Evolutionary conservation across 2,329 filamentous ascomycete species (phyloP), one percentile per base, ranked within the genome.

Genomic region (Xylaria sp.): DNA sequence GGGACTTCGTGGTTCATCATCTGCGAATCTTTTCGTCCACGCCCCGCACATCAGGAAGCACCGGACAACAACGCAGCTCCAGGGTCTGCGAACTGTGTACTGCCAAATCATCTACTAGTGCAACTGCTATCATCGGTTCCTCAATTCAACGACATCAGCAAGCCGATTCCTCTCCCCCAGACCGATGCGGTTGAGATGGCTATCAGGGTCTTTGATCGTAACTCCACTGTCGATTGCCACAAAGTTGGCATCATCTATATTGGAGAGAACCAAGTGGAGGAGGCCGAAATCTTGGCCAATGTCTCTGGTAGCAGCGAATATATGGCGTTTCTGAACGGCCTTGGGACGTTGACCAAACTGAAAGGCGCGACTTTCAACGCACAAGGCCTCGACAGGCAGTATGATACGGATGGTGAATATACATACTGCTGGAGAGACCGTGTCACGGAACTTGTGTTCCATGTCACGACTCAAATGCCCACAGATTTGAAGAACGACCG

Each of bases 381-480:
- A 0, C 93, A 97, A 69, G 94, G 94, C 2, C 78, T 99, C 30
- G 92, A 97, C 72, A 85, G 86, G 35, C 81, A 85, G 62, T 83
- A 87, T 66, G 87, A 93, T 68, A 80, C 81, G 1, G 94, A 99
- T 73, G 94, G 94, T 37, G 84, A 92, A 69, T 91, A 89, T 73
- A 91, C 92, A 0, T 92, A 93, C 71, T 93, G 91, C 69, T 99
- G 94, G 92, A 89, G 92, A 62, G 94, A 97, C 72, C 84, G 92
- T 49, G 91, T 97, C 59, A 94, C 92, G 4, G 94, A 97, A 72
- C 90, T 99, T 50, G 88, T 97, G 35, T 99, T 95, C 74, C 94
- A 97, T 72, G 88, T 97, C 57, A 91, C 90, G 4, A 99, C 93
- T 3, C 92, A 97, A 81, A 99, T 99, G 94, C 94, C 94, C 1